Base-by-base conservation (phyloP, 768 basidiomycete genomes). In the Multifurca ochricompacta region DNA sequence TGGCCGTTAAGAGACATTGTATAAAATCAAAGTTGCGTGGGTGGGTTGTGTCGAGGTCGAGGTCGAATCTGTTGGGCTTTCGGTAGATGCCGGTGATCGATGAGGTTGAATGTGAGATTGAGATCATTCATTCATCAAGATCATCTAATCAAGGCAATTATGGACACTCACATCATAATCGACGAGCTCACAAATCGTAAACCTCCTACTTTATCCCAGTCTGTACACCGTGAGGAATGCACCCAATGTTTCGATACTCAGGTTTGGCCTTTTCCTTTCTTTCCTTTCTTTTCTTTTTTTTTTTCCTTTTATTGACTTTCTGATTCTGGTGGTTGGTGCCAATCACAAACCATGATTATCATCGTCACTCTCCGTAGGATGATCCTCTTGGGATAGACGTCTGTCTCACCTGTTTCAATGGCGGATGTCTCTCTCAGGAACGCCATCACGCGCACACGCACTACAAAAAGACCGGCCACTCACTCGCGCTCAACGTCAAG, bases 241-340 rank as follows among this genome's bases (percentile, higher is more conserved):
- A 96, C 94, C 0, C 92, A 94, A 55, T 99, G 95, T 65, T 99
- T 97, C 66, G 94, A 97, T 68, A 82, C 80, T 63, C 94, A 97
- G 80, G 91, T 85, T 19, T 64, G 31, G 30, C 44, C 27, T 4
- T 34, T n/a, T n/a, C n/a, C n/a, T n/a, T n/a, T n/a, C n/a, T n/a
- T n/a, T n/a, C n/a, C n/a, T n/a, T n/a, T n/a, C n/a, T n/a, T n/a
- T n/a, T n/a, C n/a, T n/a, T n/a, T n/a, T n/a, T n/a, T n/a, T n/a
- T n/a, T n/a, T n/a, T n/a, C n/a, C n/a, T n/a, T n/a, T n/a, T n/a
- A n/a, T n/a, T n/a, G n/a, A n/a, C n/a, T n/a, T n/a, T n/a, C n/a
- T n/a, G n/a, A n/a, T n/a, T n/a, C n/a, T n/a, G n/a, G n/a, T n/a
- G n/a, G n/a, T n/a, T n/a, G n/a, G n/a, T n/a, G n/a, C n/a, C n/a